Percentiles rank a stretch among this genome's conserved stretches.
phyloP scores from a whole-genome alignment of 2,329 filamentous ascomycete genomes.

The Penicillium oxalicum region DNA sequence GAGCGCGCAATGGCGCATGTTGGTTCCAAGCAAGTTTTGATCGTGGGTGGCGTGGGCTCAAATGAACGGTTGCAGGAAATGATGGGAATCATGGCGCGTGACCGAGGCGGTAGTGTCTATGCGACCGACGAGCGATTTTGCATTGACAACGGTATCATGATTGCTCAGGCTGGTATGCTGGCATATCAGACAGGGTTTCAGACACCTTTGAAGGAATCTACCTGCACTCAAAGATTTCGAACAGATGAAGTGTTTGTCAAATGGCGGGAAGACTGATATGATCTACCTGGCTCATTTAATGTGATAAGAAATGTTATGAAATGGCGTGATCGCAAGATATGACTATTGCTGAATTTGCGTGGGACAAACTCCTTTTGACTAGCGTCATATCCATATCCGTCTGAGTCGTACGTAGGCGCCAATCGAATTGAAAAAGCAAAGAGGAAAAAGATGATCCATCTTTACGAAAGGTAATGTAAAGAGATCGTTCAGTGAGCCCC shows the following conservation, averaged over 20 bases:
- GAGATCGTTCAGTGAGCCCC: neutral
- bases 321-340: slow-evolving; percentile 17
- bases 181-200: slow-evolving; percentile 75
- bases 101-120: slow-evolving; percentile 83
- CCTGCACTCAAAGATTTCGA: slow-evolving; percentile 76
- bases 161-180: slow-evolving; percentile 87
- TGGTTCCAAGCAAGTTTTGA: slow-evolving; percentile 79
- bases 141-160: slow-evolving; percentile 99
- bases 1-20: slow-evolving; percentile 98
- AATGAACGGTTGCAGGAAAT: slow-evolving; percentile 94
- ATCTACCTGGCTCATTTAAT: neutral
- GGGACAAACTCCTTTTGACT: no score
- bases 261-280: slow-evolving; percentile 59
- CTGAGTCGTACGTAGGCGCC: no score
- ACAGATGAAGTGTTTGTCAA: slow-evolving; percentile 75
- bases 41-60: slow-evolving; percentile 92
- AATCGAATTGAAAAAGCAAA: no score
- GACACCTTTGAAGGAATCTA: slow-evolving; percentile 72
- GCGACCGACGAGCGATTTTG: slow-evolving; percentile 96
- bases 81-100: slow-evolving; percentile 93
- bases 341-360: slow-evolving; percentile 6
- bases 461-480: no score
- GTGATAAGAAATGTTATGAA: neutral
- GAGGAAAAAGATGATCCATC: no score
- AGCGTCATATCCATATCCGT: no score